Evolutionary conservation across 2,329 filamentous ascomycete species (phyloP), one percentile per base, ranked within the genome.

Genomic region (Coniochaeta ligniaria): DNA sequence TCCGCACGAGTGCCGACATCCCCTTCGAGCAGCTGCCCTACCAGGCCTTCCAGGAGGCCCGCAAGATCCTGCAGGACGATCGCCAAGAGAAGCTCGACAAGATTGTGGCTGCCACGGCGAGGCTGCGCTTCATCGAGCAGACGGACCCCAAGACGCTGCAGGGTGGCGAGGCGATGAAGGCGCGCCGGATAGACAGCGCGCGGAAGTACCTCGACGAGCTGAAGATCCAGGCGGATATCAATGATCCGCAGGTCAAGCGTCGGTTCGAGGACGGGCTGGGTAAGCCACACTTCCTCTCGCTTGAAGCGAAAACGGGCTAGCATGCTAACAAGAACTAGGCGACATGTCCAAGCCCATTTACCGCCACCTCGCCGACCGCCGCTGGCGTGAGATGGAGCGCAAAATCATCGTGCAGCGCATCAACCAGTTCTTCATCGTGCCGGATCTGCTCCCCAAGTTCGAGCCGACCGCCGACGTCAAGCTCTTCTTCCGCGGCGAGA

Each of bases 301-400:
- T n/a, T n/a, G n/a, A n/a, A n/a, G n/a, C n/a, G n/a, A n/a, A n/a
- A 36, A 12, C 35, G 35, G 12, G n/a, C n/a, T n/a, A 14, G 35
- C 64, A 54, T 20, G 33, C 1, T 26, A 31, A 6, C 12, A 20
- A 2, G 16, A n/a, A 12, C 45, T 66, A 97, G 93, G 90, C 65
- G 92, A 98, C 75, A 94, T 98, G 92, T 88, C 85, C 78, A 96
- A 96, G 75, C 94, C 94, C 64, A 93, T 99, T 71, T 99, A 99
- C 80, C 90, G 94, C 65, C 84, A 90, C 74, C 88, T 98, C 58
- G 91, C 94, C 63, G 85, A 96, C 71, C 79, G 83, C 68, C 92
- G 96, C 78, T 99, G 95, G 95, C 87, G 88, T 67, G 81, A 86
- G 65, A 92, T 95, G 78, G 88, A 92, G 71, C 86, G 89, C 68